Base-by-base conservation (phyloP, 331 rosid genomes). In the Stylosanthes scabra region DNA sequence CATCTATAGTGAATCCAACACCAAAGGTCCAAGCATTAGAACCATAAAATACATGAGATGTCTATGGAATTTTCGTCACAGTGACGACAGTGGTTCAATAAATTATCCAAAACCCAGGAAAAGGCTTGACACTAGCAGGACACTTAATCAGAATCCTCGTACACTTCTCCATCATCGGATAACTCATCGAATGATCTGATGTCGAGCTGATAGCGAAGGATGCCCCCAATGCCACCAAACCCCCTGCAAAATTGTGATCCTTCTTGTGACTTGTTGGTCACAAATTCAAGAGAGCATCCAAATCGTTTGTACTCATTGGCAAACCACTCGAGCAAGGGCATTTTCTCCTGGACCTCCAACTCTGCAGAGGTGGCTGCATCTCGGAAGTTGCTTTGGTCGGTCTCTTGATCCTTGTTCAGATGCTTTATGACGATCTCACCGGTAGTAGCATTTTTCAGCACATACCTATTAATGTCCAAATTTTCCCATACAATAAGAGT, bases 201-300 rank as follows among this genome's bases (percentile, higher is more conserved):
- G 64, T 87, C 89, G 15, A 87, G 90, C 87, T 85, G 93, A 88
- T 88, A 88, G 29, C 93, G 90, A 74, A 88, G 90, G 59, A 85
- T 85, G 20, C 93, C 93, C 14, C 90, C 93, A 11, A 88, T 88
- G 46, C 93, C 93, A 73, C 93, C 93, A 55, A 88, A 88, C 37
- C 93, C 93, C 66, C 93, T 76, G 86, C 93, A 88, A 74, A 88
- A 88, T 74, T 88, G 93, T 11, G 93, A 88, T 59, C 93, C 93
- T 72, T 88, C 93, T 84, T 88, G 93, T 70, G 93, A 88, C 71
- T 88, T 88, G 82, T 88, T 88, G 59, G 93, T 88, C 51, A 88
- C 90, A 59, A 88, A 88, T 77, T 88, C 93, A 44, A 88, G 85
- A 0, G 85, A 66, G 70, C 93, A 88, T 37, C 93, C 93, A 29